Base-by-base conservation (phyloP, 106 monocot genomes). In the Acorus gramineus region DNA sequence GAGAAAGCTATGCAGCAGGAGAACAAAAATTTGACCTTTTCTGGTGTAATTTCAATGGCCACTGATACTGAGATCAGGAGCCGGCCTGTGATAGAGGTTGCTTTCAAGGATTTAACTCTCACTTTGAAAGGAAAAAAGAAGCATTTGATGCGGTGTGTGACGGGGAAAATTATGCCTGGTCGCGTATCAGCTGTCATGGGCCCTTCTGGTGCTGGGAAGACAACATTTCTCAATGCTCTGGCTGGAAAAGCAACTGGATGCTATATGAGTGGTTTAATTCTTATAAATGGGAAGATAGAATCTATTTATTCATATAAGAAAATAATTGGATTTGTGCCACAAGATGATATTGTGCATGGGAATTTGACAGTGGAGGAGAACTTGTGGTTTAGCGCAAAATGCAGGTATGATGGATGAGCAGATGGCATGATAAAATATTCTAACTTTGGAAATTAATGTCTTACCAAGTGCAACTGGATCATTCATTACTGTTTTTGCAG, bases 341-440 rank as follows among this genome's bases (percentile, higher is more conserved):
- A 96, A 79, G 96, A 96, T 87, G 96, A 96, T 71, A 79, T 96
- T 76, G 96, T 96, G 50, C 96, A 96, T 77, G 96, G 96, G 3
- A 85, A 96, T 70, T 81, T 96, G 73, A 87, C 96, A 9, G 96
- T 96, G 13, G 90, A 96, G 76, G 96, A 96, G 68, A 96, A 96
- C 76, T 82, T 96, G 60, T 96, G 90, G 96, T 96, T 96, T 67
- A 96, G 91, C 52, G 96, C 96, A 57, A 83, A 80, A 58, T 96
- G 96, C 83, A 96, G 96, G 90, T 96, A 87, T 42, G 50, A 42
- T 57, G 28, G 44, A 11, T 73, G 55, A 28, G 28, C 28, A 28
- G 28, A 28, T 28, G 28, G 28, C 28, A 28, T 28, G 28, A 28
- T 28, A 28, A 28, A 28, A 28, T 28, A 28, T 28, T 28, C 28